Percentiles rank a stretch among this genome's conserved stretches.
phyloP scores from a whole-genome alignment of 2,329 filamentous ascomycete species.

The Trichoderma guizhouense region DNA sequence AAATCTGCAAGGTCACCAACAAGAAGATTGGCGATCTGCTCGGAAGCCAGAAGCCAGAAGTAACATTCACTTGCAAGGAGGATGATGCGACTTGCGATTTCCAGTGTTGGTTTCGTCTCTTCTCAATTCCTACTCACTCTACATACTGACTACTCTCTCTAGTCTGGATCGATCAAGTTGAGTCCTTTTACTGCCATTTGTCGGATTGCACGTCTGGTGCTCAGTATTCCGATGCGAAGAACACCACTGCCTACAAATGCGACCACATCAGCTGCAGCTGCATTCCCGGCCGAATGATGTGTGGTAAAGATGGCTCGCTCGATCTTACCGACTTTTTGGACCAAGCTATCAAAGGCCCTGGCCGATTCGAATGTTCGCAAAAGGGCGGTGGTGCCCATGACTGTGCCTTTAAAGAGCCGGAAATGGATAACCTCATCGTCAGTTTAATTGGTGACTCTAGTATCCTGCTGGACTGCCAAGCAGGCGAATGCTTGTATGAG shows the following conservation, averaged over 20 bases:
- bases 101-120: slow-evolving; percentile 63
- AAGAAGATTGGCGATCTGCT: slow-evolving; percentile 86
- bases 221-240: slow-evolving; percentile 65
- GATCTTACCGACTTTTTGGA: slow-evolving; percentile 88
- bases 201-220: slow-evolving; percentile 73
- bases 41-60: slow-evolving; percentile 81
- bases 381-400: slow-evolving; percentile 59
- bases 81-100: slow-evolving; percentile 81
- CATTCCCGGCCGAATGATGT: slow-evolving; percentile 88
- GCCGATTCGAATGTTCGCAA: slow-evolving; percentile 72
- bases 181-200: slow-evolving; percentile 95
- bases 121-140: neutral
- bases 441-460: slow-evolving; percentile 87
- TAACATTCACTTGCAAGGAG: slow-evolving; percentile 87
- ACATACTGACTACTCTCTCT: slow-evolving; percentile 18
- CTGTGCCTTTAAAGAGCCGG: slow-evolving; percentile 85
- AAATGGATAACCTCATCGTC: slow-evolving; percentile 87
- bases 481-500: slow-evolving; percentile 89
- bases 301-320: slow-evolving; percentile 84
- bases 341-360: slow-evolving; percentile 80
- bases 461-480: slow-evolving; percentile 76
- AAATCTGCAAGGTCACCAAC: slow-evolving; percentile 98
- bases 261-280: slow-evolving; percentile 82
- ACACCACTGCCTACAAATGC: slow-evolving; percentile 82
- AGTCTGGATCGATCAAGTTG: slow-evolving; percentile 92